A percentile compares a stretch with the other conserved stretches of the same genome.
phyloP scores from a whole-genome alignment of 805 yeast genomes.

The Starmerella vaccinii region DNA sequence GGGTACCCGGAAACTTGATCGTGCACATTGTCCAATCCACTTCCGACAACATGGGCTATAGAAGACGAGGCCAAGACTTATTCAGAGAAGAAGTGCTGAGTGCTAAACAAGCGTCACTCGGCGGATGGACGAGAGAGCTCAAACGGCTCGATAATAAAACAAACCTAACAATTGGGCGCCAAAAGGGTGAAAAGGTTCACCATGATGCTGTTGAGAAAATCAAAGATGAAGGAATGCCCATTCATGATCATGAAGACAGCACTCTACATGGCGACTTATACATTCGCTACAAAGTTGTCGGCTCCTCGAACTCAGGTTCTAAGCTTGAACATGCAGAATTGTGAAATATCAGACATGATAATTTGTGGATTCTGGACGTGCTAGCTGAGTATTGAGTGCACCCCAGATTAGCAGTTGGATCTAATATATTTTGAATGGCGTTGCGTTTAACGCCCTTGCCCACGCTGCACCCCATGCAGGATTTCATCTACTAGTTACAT shows the following conservation, averaged over 20 bases:
- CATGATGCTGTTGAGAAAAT: conserved; percentile 66
- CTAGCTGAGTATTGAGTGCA: no score
- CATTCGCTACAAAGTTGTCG: conserved; percentile 36
- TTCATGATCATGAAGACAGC: conserved; percentile 34
- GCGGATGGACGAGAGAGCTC: conserved; percentile 70
- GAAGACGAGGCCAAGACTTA: conserved; percentile 64
- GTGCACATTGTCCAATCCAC: conserved; percentile 51
- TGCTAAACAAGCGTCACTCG: conserved; percentile 58
- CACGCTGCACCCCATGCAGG: neutral
- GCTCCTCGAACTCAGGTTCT: neutral
- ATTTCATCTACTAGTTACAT: neutral
- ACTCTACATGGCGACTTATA: conserved; percentile 37
- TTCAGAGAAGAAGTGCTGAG: conserved; percentile 74
- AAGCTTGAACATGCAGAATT: neutral
- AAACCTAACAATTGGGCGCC: conserved; percentile 41
- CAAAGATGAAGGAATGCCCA: conserved; percentile 80
- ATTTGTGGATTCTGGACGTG: neutral
- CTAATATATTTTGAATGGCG: no score
- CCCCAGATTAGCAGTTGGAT: no score
- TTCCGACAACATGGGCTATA: conserved; percentile 59
- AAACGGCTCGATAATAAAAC: conserved; percentile 56
- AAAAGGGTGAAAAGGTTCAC: conserved; percentile 41
- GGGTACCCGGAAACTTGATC: conserved; percentile 67
- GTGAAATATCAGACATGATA: neutral
- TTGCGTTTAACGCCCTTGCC: no score